Evolutionary conservation across 192 early-diverging fungal genomes (phyloP).

Genomic region (Lunasporangiospora selenospora): DNA sequence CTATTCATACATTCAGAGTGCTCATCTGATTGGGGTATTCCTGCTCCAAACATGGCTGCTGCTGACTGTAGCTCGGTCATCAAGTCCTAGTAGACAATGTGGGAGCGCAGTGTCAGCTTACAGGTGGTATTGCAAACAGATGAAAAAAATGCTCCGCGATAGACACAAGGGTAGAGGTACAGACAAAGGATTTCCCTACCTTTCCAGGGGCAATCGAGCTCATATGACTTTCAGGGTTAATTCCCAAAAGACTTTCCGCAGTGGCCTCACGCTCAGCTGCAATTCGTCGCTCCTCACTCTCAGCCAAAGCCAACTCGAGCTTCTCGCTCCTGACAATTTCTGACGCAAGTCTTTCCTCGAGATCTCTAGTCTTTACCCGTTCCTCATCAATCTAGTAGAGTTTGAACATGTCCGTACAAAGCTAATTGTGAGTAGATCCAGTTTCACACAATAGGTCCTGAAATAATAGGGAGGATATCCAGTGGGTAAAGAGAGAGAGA

Average conservation of each 20-base stretch:
- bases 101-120: neutral
- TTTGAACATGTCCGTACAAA: neutral
- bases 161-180: neutral
- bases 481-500: no score
- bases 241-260: no score
- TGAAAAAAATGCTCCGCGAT: neutral
- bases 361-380: constrained; percentile 18
- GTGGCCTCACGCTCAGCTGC: constrained; percentile 19
- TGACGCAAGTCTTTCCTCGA: constrained; percentile 23
- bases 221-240: no score
- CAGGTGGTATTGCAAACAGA: neutral
- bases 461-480: neutral
- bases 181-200: constrained; percentile 15
- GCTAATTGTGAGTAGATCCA: neutral
- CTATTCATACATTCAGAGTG: neutral
- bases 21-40: constrained; percentile 8
- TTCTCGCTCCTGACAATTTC: constrained; percentile 29
- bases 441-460: neutral
- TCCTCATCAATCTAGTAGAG: constrained; percentile 26
- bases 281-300: constrained; percentile 30
- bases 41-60: constrained; percentile 19
- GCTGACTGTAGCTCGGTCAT: constrained; percentile 27
- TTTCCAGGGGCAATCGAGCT: constrained; percentile 23
- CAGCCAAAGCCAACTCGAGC: constrained; percentile 29
- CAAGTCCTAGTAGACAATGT: constrained; percentile 10